A percentile compares a stretch with the other conserved stretches of the same genome.
phyloP scores from a whole-genome alignment of 495 filamentous ascomycete species.

The Thermothielavioides terrestris region DNA sequence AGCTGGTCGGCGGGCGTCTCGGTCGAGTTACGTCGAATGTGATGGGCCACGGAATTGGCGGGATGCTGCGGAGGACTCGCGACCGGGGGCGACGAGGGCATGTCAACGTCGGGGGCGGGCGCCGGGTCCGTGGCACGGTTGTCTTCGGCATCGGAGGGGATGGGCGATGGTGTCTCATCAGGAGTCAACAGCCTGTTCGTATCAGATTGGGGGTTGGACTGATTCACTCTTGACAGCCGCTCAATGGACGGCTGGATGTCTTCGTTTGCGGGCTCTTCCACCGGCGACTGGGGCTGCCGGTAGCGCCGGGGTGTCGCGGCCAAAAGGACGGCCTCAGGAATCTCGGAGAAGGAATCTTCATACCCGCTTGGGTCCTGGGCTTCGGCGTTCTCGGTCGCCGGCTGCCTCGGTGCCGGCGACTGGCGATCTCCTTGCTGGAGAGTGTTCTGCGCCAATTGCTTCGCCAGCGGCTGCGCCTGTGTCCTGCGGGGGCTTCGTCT shows the following conservation, averaged over 20 bases:
- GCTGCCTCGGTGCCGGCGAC: neutral
- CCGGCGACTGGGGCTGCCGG: slow-evolving; percentile 3
- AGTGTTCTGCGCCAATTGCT: slow-evolving; percentile 17
- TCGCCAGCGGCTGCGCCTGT: slow-evolving; percentile 15
- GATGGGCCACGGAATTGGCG: slow-evolving; percentile 4
- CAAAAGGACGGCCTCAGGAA: slow-evolving; percentile 37
- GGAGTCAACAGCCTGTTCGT: slow-evolving; percentile 44
- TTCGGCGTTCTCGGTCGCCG: slow-evolving; percentile 6
- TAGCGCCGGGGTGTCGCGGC: slow-evolving; percentile 39
- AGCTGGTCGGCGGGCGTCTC: slow-evolving; percentile 26
- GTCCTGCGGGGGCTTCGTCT: slow-evolving; percentile 17
- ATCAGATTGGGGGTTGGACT: slow-evolving; percentile 28
- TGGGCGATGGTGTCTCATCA: slow-evolving; percentile 46
- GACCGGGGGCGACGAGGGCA: slow-evolving; percentile 29
- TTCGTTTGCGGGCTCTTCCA: slow-evolving; percentile 4
- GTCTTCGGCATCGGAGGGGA: slow-evolving; percentile 21
- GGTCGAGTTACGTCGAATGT: slow-evolving; percentile 18
- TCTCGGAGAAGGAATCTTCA: slow-evolving; percentile 46
- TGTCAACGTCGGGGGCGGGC: slow-evolving; percentile 8
- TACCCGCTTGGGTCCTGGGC: slow-evolving; percentile 26
- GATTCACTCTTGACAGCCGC: slow-evolving; percentile 29
- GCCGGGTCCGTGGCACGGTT: neutral
- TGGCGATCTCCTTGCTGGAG: slow-evolving; percentile 8
- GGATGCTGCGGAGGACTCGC: neutral
- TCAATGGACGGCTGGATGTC: slow-evolving; percentile 30